phyloP scores from a whole-genome alignment of 139 green algal species.

The Chlamydomonas sp. region DNA sequence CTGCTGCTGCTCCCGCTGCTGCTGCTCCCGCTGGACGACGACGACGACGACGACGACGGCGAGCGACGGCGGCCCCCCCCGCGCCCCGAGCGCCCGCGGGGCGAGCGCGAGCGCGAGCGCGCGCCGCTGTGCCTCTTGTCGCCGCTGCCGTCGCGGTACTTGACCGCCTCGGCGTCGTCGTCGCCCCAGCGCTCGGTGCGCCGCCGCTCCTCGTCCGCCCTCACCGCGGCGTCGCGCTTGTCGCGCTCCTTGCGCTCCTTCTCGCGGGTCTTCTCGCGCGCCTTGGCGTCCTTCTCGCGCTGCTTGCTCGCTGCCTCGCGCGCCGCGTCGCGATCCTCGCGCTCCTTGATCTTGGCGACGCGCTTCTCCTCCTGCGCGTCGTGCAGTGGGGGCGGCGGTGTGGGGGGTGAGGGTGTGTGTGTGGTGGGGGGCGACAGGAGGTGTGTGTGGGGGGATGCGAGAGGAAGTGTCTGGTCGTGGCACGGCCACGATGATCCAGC shows the following conservation, averaged over 20 bases:
- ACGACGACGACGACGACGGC: too few relatives aligned
- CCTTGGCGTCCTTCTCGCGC: conserved; percentile 8
- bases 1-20: conserved; percentile 14
- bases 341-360: neutral
- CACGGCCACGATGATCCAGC: too few relatives aligned
- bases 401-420: too few relatives aligned
- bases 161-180: neutral
- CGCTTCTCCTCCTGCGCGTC: conserved; percentile 9
- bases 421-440: too few relatives aligned
- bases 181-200: neutral
- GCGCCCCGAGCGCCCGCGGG: too few relatives aligned
- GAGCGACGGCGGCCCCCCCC: too few relatives aligned
- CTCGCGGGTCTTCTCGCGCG: neutral
- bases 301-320: neutral
- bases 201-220: neutral
- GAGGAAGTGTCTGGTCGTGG: too few relatives aligned
- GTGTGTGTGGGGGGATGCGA: too few relatives aligned
- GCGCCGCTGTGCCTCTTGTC: neutral
- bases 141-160: neutral
- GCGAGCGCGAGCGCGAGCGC: too few relatives aligned
- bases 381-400: too few relatives aligned
- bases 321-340: neutral
- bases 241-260: neutral
- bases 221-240: neutral
- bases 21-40: neutral